Base-by-base conservation (phyloP, 768 basidiomycete genomes). In the Boletus vermiculosoides region DNA sequence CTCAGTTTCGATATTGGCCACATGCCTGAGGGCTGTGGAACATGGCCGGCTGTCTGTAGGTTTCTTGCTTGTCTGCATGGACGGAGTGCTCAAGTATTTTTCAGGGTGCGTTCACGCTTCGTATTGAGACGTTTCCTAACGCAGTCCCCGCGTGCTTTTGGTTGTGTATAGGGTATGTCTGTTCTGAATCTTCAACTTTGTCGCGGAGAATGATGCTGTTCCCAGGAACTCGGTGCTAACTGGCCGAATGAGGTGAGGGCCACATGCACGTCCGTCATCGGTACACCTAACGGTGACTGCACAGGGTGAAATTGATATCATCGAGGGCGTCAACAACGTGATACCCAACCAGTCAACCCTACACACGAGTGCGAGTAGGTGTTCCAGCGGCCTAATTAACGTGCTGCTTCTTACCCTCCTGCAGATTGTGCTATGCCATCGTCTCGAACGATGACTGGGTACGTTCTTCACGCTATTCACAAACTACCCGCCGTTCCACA, bases 21-120 rank as follows among this genome's bases (percentile, higher is more conserved):
- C 39, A 76, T 77, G 72, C 76, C 76, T 1, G 55, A 65, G 23
- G 76, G 73, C 3, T 77, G 76, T 60, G 76, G 73, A 23, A 75
- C 71, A 4, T 76, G 75, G 73, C 74, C 74, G 10, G 70, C 73
- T 20, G 45, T 72, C 45, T 76, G 74, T 75, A 23, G 56, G 71
- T 67, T 9, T 1, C 20, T 33, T 52, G 1, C 48, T 36, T 50
- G 25, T 36, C 23, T 45, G 16, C 1, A 37, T 25, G 18, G 28
- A 30, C 5, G 8, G 20, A n/a, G 1, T 16, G 18, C 52, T 63
- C 45, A 59, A 31, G 44, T 12, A 33, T 20, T 3, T 41, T 22
- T n/a, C 33, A 71, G 71, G 70, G 71, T 72, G 56, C 12, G 70
- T 66, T 57, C 3, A 11, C 11, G 0, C 30, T 41, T 31, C 48